These are phyloP conservation scores for Colletotrichum sp. DNA, from an alignment of 2,329 filamentous ascomycete genomes.

Conservation along the genomic window DNA sequence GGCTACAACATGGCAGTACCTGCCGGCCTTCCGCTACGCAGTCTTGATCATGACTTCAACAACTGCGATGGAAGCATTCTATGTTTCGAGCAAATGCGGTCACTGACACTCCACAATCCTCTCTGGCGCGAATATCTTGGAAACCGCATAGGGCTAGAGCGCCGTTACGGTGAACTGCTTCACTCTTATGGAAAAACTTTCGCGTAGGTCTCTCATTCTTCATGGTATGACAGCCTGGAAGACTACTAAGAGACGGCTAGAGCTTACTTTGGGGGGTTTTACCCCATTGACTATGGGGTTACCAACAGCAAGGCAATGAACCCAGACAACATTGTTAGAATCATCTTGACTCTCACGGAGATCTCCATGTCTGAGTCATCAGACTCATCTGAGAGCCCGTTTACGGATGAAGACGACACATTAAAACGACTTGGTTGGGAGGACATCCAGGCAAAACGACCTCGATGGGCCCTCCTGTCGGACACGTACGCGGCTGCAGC, in stretches of 20 bases:
- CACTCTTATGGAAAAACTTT: constrained; percentile 25
- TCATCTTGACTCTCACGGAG: constrained; percentile 24
- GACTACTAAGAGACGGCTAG: neutral
- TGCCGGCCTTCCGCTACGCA: neutral
- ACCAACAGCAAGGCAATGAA: constrained; percentile 19
- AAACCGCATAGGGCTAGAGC: constrained; percentile 24
- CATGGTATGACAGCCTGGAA: neutral
- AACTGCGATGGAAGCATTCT: constrained; percentile 27
- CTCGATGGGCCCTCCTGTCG: constrained; percentile 25
- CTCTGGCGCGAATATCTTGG: constrained; percentile 27
- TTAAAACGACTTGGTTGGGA: constrained; percentile 24
- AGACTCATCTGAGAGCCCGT: constrained; percentile 18
- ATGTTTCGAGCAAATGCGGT: constrained; percentile 24
- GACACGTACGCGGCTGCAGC: constrained; percentile 27
- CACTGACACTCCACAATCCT: constrained; percentile 19
- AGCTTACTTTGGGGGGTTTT: constrained; percentile 24
- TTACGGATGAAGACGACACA: constrained; percentile 21
- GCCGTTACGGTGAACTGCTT: constrained; percentile 24
- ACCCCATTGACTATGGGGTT: constrained; percentile 26
- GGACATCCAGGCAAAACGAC: constrained; percentile 23
- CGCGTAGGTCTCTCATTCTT: neutral
- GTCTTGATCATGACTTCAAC: constrained; percentile 27
- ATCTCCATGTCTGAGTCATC: constrained; percentile 18
- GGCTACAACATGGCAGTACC: neutral
- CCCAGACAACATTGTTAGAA: constrained; percentile 24